phyloP scores from a whole-genome alignment of 1,284 basidiomycete genomes.

The Rhodotorula sp. region DNA sequence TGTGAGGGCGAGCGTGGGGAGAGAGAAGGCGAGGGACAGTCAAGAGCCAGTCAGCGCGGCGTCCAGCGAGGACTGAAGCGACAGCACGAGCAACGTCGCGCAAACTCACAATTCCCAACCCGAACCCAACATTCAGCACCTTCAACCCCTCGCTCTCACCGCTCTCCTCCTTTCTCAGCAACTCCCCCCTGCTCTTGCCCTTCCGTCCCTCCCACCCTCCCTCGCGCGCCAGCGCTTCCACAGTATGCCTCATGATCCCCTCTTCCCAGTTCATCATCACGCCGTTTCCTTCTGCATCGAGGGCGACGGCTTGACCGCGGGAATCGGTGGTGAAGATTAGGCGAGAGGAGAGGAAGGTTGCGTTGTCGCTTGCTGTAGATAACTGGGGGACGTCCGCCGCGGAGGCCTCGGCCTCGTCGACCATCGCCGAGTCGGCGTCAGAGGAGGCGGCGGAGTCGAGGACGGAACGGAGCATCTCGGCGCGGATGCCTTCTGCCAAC shows the following conservation, averaged over 20 bases:
- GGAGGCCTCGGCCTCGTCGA: slow-evolving; percentile 25
- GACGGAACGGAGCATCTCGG: slow-evolving; percentile 52
- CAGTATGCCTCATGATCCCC: slow-evolving; percentile 73
- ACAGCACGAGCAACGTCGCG: neutral
- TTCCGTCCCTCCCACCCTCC: slow-evolving; percentile 49
- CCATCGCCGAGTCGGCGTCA: slow-evolving; percentile 13
- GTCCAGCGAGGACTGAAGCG: neutral
- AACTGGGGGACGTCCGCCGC: slow-evolving; percentile 20
- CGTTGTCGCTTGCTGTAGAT: slow-evolving; percentile 65
- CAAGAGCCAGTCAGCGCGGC: slow-evolving; percentile 6
- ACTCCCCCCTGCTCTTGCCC: neutral
- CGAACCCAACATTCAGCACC: slow-evolving; percentile 89
- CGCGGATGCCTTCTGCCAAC: slow-evolving; percentile 77
- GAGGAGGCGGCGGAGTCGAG: slow-evolving; percentile 17
- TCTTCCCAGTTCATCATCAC: slow-evolving; percentile 98
- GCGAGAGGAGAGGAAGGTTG: slow-evolving; percentile 68
- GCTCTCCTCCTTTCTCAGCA: slow-evolving; percentile 8
- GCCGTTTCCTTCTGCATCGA: slow-evolving; percentile 55
- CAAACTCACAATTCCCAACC: slow-evolving; percentile 81
- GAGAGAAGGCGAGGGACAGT: no score
- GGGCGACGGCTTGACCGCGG: slow-evolving; percentile 75
- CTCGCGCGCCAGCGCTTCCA: slow-evolving; percentile 57
- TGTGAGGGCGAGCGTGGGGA: neutral
- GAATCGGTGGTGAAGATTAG: slow-evolving; percentile 70
- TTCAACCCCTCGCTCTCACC: slow-evolving; percentile 55